A percentile compares a stretch with the other conserved stretches of the same genome.
phyloP scores from a whole-genome alignment of 2,329 filamentous ascomycete species.

The Cercospora beticola region DNA sequence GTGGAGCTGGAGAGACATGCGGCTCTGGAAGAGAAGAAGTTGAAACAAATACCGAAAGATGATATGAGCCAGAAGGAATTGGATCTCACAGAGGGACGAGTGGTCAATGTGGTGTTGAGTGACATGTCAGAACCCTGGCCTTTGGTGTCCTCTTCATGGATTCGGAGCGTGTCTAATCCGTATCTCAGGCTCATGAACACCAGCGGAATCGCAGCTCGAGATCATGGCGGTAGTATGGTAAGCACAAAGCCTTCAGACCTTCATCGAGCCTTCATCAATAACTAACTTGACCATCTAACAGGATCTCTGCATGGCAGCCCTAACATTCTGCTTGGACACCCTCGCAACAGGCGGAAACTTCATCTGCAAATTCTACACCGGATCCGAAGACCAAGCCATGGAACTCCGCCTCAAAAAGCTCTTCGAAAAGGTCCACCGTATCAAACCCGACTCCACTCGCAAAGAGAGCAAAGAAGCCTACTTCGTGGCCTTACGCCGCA shows the following conservation, averaged over 20 bases:
- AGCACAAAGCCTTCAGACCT: constrained; percentile 33
- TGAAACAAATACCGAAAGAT: constrained; percentile 15
- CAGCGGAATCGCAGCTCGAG: constrained; percentile 79
- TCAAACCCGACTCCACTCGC: constrained; percentile 90
- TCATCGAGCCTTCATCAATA: neutral
- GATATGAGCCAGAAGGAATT: constrained; percentile 29
- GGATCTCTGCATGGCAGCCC: constrained; percentile 86
- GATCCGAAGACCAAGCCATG: constrained; percentile 76
- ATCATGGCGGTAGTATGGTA: constrained; percentile 95
- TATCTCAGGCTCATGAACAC: constrained; percentile 99
- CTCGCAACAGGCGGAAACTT: constrained; percentile 82
- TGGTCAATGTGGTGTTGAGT: constrained; percentile 90
- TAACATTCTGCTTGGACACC: constrained; percentile 82
- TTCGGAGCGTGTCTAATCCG: constrained; percentile 90
- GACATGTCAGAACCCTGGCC: constrained; percentile 99
- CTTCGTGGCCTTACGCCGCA: constrained; percentile 76
- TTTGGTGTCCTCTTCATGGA: constrained; percentile 73
- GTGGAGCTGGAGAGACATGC: constrained; percentile 63
- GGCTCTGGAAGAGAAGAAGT: constrained; percentile 12
- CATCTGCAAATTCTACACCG: constrained; percentile 97
- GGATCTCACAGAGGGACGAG: constrained; percentile 47
- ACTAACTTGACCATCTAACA: constrained; percentile 42
- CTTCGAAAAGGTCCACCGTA: constrained; percentile 76
- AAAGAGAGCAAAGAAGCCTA: constrained; percentile 73
- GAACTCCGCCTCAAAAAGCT: constrained; percentile 72